Evolutionary conservation across 805 yeast genomes (phyloP).

Genomic region (Wickerhamiella dianesei): DNA sequence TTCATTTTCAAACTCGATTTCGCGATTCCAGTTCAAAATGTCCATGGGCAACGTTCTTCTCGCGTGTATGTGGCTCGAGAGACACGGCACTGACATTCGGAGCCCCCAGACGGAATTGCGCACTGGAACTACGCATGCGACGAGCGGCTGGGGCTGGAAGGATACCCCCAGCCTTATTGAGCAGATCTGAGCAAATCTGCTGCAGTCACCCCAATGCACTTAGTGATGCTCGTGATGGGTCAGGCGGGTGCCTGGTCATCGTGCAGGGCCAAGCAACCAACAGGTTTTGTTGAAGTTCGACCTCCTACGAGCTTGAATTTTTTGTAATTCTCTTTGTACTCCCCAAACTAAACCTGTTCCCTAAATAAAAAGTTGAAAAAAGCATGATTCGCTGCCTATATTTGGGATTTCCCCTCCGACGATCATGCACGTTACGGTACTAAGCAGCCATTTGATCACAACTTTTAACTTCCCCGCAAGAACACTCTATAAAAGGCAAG

Average conservation of each 20-base stretch:
- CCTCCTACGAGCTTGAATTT: no score
- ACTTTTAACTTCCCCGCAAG: background rate
- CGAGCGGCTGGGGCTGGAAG: background rate
- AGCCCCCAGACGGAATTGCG: background rate
- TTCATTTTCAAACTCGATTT: background rate
- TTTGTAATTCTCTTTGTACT: no score
- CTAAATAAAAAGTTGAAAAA: no score
- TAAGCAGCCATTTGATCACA: background rate
- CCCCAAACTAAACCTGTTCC: no score
- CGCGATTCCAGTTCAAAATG: constrained; percentile 9
- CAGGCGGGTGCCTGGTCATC: background rate
- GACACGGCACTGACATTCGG: background rate
- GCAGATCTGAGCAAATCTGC: no score
- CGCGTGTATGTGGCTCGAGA: constrained; percentile 8
- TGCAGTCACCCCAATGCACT: no score
- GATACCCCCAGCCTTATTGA: background rate
- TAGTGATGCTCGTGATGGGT: background rate
- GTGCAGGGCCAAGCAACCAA: background rate
- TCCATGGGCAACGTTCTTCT: background rate
- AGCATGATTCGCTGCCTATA: no score
- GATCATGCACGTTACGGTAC: no score
- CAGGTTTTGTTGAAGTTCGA: background rate
- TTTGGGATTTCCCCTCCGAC: no score
- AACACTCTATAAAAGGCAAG: background rate
- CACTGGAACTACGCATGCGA: background rate